Percentiles rank a stretch among this genome's conserved stretches.
phyloP scores from a whole-genome alignment of 495 filamentous ascomycete genomes.

The Penicillium tannophilum region DNA sequence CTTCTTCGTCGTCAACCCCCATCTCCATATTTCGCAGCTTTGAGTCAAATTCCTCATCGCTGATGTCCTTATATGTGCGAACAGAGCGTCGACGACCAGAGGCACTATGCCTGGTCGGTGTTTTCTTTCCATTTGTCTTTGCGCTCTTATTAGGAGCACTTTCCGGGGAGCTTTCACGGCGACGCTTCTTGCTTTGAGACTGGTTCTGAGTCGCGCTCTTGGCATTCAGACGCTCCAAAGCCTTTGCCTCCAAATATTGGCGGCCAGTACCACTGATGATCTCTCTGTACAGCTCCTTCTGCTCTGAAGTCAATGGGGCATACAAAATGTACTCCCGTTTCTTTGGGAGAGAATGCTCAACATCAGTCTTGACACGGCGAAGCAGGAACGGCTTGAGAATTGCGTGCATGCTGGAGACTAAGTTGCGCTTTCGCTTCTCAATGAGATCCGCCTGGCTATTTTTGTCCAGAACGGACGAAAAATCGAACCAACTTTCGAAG shows the following conservation, averaged over 20 bases:
- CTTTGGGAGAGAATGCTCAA: constrained; percentile 94
- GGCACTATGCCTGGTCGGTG: constrained; percentile 55
- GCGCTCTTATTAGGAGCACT: constrained; percentile 74
- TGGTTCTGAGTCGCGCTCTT: constrained; percentile 76
- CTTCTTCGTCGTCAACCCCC: constrained; percentile 39
- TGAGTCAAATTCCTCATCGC: constrained; percentile 72
- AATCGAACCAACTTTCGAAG: constrained; percentile 91
- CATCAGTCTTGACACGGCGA: constrained; percentile 95
- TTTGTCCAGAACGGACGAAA: constrained; percentile 96
- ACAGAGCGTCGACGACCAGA: constrained; percentile 47
- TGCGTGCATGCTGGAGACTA: constrained; percentile 91
- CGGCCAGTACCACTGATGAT: constrained; percentile 79
- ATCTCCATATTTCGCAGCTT: constrained; percentile 63
- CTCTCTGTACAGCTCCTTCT: constrained; percentile 87
- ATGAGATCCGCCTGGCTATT: constrained; percentile 95
- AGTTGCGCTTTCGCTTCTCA: constrained; percentile 71
- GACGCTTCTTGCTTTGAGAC: constrained; percentile 78
- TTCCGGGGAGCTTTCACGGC: constrained; percentile 93
- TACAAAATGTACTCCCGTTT: constrained; percentile 99
- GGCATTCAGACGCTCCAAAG: constrained; percentile 90
- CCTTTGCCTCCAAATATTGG: constrained; percentile 81
- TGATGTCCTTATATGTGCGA: constrained; percentile 72
- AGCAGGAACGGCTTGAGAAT: constrained; percentile 96
- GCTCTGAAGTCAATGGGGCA: constrained; percentile 90
- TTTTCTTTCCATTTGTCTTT: constrained; percentile 71